These are phyloP conservation scores for Sistotremastrum niveocremeum DNA, from an alignment of 768 basidiomycete species.

Conservation along the genomic window DNA sequence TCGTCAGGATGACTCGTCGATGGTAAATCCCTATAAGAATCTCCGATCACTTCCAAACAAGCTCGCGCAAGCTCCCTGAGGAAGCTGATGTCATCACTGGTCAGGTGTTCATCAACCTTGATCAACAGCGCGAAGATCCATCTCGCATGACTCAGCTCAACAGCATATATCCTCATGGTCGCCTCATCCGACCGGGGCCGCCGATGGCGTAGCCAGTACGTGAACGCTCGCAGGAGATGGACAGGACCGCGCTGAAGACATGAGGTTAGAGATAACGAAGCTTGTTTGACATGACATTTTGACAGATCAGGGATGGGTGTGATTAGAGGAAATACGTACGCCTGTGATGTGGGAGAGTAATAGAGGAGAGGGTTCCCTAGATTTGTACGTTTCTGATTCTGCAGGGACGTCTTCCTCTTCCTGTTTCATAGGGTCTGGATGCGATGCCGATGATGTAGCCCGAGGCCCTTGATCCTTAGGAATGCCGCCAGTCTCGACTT, in stretches of 20 bases:
- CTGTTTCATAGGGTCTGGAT: too few relatives aligned
- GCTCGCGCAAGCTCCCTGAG: constrained; percentile 63
- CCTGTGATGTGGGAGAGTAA: constrained; percentile 52
- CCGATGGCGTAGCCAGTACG: constrained; percentile 38
- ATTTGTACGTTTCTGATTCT: constrained; percentile 11
- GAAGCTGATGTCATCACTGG: constrained; percentile 65
- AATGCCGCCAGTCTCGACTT: constrained; percentile 1
- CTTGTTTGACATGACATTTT: not conserved
- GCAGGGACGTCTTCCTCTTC: too few relatives aligned
- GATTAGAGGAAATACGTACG: constrained; percentile 25
- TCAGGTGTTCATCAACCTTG: constrained; percentile 52
- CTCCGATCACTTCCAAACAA: constrained; percentile 41
- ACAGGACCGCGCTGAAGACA: constrained; percentile 44
- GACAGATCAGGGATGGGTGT: not conserved
- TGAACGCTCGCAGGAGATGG: constrained; percentile 74
- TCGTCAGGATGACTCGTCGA: constrained; percentile 3
- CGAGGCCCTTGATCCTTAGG: not conserved
- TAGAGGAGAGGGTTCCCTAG: constrained; percentile 45
- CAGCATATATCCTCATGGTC: not conserved
- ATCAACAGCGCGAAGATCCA: constrained; percentile 73
- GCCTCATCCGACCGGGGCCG: not conserved
- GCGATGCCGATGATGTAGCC: not conserved
- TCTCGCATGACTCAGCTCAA: constrained; percentile 43
- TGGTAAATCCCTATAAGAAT: constrained; percentile 12
- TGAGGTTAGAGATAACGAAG: not conserved